Base-by-base conservation (phyloP, 345 rosid species). In the Salix arbutifolia region DNA sequence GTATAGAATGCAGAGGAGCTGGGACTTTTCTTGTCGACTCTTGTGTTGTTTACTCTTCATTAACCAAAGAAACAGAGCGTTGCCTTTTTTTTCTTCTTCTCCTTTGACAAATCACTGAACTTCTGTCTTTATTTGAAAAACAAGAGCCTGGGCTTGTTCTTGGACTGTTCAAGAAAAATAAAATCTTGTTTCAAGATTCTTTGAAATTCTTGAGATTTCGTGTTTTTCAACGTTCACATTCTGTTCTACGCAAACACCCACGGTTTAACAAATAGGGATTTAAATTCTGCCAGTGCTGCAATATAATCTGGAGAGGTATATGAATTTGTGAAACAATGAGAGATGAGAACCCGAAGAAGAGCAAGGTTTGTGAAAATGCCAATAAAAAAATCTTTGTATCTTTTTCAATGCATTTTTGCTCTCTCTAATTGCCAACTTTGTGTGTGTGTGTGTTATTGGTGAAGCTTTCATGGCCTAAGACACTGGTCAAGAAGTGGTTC, bases 401-500 rank as follows among this genome's bases (percentile, higher is more conserved):
- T 74, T 23, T 73, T 69, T 21, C 48, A n/a, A 65, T 80, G 64
- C 74, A 60, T 75, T 65, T 48, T 26, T 75, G 70, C 31, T 73
- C 31, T 46, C 30, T 42, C 35, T 70, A 40, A 71, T 71, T 70
- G 46, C 80, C 82, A 74, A 76, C 44, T 65, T 8, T 18, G 5
- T 64, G 56, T 42, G 26, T 75, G 35, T 77, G 10, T 78, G 3
- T 75, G 74, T 67, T 65, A 65, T 69, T 74, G 23, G 65, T 82
- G 87, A 86, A 96, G 99, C 85, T 88, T 85, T 90, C 96, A 73
- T 96, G 99, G 99, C 93, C 99, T 28, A 96, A 89, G 89, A 89
- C 92, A 81, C 83, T 94, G 88, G 95, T 93, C 76, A 96, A 90
- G 88, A 96, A 96, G 86, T 96, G 96, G 99, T 88, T 96, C 76